Evolutionary conservation across 306 rosid species (phyloP).

Genomic region (Trifolium dubium): DNA sequence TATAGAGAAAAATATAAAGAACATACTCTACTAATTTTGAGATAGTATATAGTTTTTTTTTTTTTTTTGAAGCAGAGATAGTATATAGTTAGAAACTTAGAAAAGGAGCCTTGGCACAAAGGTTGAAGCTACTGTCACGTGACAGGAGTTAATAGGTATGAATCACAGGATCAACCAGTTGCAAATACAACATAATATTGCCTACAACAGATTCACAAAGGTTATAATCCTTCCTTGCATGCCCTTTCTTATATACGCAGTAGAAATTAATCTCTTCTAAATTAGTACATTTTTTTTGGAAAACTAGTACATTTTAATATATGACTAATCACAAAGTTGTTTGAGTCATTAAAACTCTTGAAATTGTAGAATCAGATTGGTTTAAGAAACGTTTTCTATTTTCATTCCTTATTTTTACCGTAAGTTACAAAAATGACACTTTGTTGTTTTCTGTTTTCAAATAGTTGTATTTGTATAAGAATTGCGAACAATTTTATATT

Average conservation of each 20-base stretch:
- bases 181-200: neutral
- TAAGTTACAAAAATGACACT: neutral
- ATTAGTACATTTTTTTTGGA: neutral
- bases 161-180: neutral
- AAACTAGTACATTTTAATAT: neutral
- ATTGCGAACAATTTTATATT: neutral
- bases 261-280: neutral
- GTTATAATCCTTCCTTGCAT: neutral
- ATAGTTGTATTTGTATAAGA: neutral
- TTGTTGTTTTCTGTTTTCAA: neutral
- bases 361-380: neutral
- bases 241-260: neutral
- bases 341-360: neutral
- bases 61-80: too few relatives aligned
- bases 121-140: neutral
- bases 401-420: neutral
- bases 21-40: conserved; percentile 15
- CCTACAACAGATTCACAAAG: conserved; percentile 6
- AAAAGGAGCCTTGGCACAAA: conserved; percentile 14
- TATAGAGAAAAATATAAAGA: conserved; percentile 18
- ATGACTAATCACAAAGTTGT: conserved; percentile 23
- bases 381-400: neutral
- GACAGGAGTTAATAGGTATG: conserved; percentile 6
- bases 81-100: conserved; percentile 14
- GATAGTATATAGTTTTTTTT: conserved; percentile 30